These are phyloP conservation scores for Didymosphaeria variabile DNA, from an alignment of 2,329 filamentous ascomycete species.

Conservation along the genomic window DNA sequence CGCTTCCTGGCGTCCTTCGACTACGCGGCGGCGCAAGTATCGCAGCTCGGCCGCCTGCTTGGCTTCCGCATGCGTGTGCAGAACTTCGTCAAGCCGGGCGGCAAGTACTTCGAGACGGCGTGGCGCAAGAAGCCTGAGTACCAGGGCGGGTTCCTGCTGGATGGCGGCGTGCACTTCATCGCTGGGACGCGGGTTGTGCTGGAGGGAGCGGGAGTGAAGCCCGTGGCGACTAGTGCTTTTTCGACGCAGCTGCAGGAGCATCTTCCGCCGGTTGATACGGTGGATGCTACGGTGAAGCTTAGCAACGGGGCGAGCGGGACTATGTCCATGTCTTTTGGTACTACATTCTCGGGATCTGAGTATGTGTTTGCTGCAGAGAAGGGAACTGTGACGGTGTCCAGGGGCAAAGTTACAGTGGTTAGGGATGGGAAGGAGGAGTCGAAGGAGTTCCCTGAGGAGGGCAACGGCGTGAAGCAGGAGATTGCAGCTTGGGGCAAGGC, in stretches of 20 bases:
- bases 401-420: slow-evolving; percentile 50
- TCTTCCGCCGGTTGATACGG: slow-evolving; percentile 72
- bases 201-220: slow-evolving; percentile 51
- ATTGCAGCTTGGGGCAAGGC: slow-evolving; percentile 68
- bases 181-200: slow-evolving; percentile 71
- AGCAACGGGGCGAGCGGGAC: slow-evolving; percentile 65
- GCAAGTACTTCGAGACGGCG: slow-evolving; percentile 65
- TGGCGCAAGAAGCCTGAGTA: slow-evolving; percentile 76
- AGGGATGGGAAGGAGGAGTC: slow-evolving; percentile 39
- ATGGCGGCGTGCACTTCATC: slow-evolving; percentile 77
- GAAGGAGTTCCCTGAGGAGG: slow-evolving; percentile 59
- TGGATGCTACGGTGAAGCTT: slow-evolving; percentile 67
- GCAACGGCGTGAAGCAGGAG: slow-evolving; percentile 66
- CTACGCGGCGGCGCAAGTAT: slow-evolving; percentile 61
- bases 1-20: slow-evolving; percentile 67
- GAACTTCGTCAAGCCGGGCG: slow-evolving; percentile 56
- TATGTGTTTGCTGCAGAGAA: slow-evolving; percentile 67
- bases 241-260: slow-evolving; percentile 64
- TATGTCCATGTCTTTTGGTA: slow-evolving; percentile 67
- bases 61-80: slow-evolving; percentile 62
- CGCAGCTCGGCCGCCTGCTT: slow-evolving; percentile 63
- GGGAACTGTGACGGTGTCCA: slow-evolving; percentile 62
- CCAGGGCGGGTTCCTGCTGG: slow-evolving; percentile 80
- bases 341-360: slow-evolving; percentile 63
- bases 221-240: slow-evolving; percentile 62